Base-by-base conservation (phyloP, 306 rosid genomes). In the Heteromeles arbutifolia region DNA sequence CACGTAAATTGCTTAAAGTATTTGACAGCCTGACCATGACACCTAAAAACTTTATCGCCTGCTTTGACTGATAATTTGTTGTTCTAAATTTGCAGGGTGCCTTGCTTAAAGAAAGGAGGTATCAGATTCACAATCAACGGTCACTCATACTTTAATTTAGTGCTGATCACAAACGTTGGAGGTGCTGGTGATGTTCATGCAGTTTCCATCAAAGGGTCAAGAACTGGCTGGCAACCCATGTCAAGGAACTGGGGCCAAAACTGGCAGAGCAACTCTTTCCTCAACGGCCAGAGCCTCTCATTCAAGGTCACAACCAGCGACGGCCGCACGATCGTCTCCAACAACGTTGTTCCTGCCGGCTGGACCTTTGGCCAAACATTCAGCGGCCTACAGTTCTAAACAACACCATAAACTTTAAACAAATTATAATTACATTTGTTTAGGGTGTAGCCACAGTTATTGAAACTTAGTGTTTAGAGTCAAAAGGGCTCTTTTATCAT, bases 191-290 rank as follows among this genome's bases (percentile, higher is more conserved):
- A 90, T 80, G 91, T 92, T 32, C 84, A 78, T 1, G 82, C 90
- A 0, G 97, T 86, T 78, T 85, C 89, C 29, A 84, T 92, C 81
- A 92, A 92, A 79, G 97, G 96, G 29, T 92, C 97, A 6, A 87
- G 78, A 74, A 84, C 93, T 15, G 69, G 70, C 29, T 92, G 97
- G 97, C 81, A 85, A 80, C 57, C 88, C n/a, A 86, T 92, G 93
- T 81, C 91, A 0, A 84, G 91, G 58, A 92, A 92, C 59, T 92
- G 97, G 97, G 97, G 97, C 0, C 97, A 92, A 67, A 92, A 92
- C 52, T 92, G 97, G 97, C 96, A 92, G 68, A 90, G 87, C 86
- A 92, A 90, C 73, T 15, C 85, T 24, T 25, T 80, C 78, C 87
- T 92, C n/a, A 76, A 88, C 10, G 92, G 96, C 26, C 97, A 88